Evolutionary conservation across 1,284 basidiomycete genomes (phyloP).

Genomic region (Irpex sp.): DNA sequence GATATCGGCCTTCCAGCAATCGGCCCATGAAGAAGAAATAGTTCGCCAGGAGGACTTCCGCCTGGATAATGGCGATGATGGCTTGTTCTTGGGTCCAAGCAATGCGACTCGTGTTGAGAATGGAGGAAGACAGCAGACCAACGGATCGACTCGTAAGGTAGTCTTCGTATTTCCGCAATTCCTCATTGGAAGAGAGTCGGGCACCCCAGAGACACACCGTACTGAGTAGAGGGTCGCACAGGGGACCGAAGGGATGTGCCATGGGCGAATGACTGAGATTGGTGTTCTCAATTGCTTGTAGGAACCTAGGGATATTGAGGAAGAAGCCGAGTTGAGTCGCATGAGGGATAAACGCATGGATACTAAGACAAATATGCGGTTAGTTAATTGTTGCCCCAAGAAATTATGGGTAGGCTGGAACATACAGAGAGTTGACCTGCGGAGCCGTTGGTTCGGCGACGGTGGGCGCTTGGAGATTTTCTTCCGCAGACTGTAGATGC

Average conservation of each 20-base stretch:
- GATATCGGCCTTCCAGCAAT: conserved; percentile 40
- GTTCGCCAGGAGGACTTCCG: conserved; percentile 44
- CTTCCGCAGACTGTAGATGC: background rate
- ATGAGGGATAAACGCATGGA: conserved; percentile 20
- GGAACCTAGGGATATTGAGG: conserved; percentile 38
- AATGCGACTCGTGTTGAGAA: conserved; percentile 20
- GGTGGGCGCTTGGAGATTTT: background rate
- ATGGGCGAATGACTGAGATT: background rate
- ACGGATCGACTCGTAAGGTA: conserved; percentile 41
- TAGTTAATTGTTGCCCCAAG: background rate
- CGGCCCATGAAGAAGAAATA: conserved; percentile 40
- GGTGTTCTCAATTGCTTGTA: background rate
- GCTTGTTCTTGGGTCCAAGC: conserved; percentile 25
- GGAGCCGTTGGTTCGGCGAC: background rate
- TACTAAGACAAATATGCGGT: conserved; percentile 9
- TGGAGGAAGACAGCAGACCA: conserved; percentile 36
- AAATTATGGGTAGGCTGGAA: background rate
- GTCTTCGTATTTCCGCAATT: conserved; percentile 28
- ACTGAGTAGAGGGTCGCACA: conserved; percentile 44
- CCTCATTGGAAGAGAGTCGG: conserved; percentile 29
- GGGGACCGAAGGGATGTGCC: conserved; percentile 16
- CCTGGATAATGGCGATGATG: conserved; percentile 51
- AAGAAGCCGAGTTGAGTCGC: conserved; percentile 33
- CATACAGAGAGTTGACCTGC: conserved; percentile 6
- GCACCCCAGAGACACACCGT: conserved; percentile 49